phyloP scores from a whole-genome alignment of 495 filamentous ascomycete species.

The Xylaria venustula region DNA sequence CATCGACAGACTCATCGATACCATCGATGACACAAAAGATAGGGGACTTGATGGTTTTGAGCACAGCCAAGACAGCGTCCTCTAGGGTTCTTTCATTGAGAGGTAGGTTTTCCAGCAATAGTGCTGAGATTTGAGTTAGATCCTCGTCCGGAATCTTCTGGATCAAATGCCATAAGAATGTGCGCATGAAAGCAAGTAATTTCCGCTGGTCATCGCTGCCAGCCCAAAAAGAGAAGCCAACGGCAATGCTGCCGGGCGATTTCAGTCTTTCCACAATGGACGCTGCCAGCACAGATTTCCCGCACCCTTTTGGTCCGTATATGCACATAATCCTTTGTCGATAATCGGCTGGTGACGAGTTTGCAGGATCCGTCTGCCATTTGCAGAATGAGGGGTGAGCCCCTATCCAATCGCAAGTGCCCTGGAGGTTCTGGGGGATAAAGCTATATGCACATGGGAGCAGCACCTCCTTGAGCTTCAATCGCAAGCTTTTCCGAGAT shows the following conservation, averaged over 20 bases:
- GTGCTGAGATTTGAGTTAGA: not conserved
- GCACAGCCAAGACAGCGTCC: not conserved
- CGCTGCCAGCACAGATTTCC: slow-evolving; percentile 8
- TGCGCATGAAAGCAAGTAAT: slow-evolving; percentile 3
- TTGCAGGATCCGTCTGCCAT: not conserved
- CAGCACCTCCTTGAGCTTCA: not conserved
- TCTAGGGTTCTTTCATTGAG: not conserved
- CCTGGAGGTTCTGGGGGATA: slow-evolving; percentile 1
- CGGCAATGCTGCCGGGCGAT: not conserved
- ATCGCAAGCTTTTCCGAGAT: not conserved
- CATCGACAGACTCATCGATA: slow-evolving; percentile 8
- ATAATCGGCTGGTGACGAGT: not conserved
- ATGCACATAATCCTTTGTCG: slow-evolving; percentile 1
- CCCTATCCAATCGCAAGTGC: slow-evolving; percentile 16
- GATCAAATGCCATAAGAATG: slow-evolving; percentile 7
- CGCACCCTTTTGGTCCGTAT: slow-evolving; percentile 14
- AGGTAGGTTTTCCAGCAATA: not conserved
- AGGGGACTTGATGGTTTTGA: not conserved
- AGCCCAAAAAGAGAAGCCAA: slow-evolving; percentile 4
- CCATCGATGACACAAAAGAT: slow-evolving; percentile 4
- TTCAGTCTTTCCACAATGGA: slow-evolving; percentile 1
- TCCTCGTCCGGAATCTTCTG: not conserved
- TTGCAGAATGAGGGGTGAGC: not conserved
- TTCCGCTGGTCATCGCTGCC: slow-evolving; percentile 6
- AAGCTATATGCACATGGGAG: slow-evolving; percentile 2